Percentiles rank a stretch among this genome's conserved stretches.
Conservation (phyloP, 305 asterid genomes). For the Plantago lanceolata region DNA sequence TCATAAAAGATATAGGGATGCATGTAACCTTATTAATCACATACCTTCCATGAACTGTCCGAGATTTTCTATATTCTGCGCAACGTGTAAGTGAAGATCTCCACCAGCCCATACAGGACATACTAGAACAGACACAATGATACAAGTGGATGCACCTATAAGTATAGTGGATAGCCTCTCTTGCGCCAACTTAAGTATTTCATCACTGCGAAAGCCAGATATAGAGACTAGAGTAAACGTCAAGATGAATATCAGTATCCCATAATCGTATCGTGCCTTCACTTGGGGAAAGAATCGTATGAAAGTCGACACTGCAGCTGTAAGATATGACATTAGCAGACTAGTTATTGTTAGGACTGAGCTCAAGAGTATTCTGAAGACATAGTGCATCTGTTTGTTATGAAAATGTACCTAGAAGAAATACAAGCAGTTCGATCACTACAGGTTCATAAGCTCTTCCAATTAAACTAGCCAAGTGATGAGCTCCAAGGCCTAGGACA, state of each 20-base stretch:
- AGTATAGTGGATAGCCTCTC: constrained; percentile 53
- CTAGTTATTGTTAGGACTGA: not conserved
- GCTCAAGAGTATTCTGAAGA: not conserved
- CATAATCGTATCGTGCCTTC: constrained; percentile 80
- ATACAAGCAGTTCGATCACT: constrained; percentile 54
- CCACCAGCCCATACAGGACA: constrained; percentile 81
- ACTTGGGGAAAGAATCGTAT: constrained; percentile 59
- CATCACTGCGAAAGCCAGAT: constrained; percentile 49
- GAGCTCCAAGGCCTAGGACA: constrained; percentile 65
- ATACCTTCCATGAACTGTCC: constrained; percentile 56
- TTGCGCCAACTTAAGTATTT: constrained; percentile 47
- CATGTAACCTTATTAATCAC: not conserved
- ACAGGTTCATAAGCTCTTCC: constrained; percentile 64
- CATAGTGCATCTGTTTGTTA: not conserved
- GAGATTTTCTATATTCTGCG: constrained; percentile 46
- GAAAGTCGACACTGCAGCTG: constrained; percentile 65
- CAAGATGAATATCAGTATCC: constrained; percentile 58
- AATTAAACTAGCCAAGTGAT: constrained; percentile 47
- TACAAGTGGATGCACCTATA: constrained; percentile 59
- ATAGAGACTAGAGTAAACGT: constrained; percentile 61
- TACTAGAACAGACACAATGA: constrained; percentile 45
- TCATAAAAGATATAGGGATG: not conserved
- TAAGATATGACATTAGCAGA: constrained; percentile 11
- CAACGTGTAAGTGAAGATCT: constrained; percentile 63
- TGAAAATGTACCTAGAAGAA: constrained; percentile 48